These are phyloP conservation scores for Handroanthus guayacan DNA, from an alignment of 257 asterid genomes.

Conservation along the genomic window DNA sequence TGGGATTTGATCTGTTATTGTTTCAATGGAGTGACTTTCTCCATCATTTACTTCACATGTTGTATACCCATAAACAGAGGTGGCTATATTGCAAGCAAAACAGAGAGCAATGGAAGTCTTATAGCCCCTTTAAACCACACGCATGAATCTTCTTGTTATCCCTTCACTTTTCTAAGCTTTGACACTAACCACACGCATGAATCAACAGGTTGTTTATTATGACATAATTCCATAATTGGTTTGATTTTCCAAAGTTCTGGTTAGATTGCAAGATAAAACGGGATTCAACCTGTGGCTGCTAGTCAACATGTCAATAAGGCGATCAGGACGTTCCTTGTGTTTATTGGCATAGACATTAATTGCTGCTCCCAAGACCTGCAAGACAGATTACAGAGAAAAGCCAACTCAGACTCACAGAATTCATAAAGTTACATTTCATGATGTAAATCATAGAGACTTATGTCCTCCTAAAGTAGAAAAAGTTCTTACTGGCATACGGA, in stretches of 20 bases:
- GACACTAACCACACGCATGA: conserved; percentile 13
- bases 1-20: too few relatives aligned
- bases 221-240: conserved; percentile 13
- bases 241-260: background rate
- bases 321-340: conserved; percentile 98
- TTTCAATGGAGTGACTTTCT: too few relatives aligned
- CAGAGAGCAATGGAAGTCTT: too few relatives aligned
- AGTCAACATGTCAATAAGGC: conserved; percentile 97
- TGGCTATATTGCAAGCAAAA: too few relatives aligned
- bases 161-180: too few relatives aligned
- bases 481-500: background rate
- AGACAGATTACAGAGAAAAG: conserved; percentile 20
- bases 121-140: too few relatives aligned
- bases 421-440: conserved; percentile 21
- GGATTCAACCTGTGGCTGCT: conserved; percentile 83
- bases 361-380: conserved; percentile 96
- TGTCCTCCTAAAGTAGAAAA: conserved; percentile 15
- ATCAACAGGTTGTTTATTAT: conserved; percentile 15
- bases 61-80: too few relatives aligned
- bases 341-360: conserved; percentile 95
- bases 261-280: background rate
- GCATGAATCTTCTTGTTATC: too few relatives aligned
- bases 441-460: background rate
- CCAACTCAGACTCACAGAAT: conserved; percentile 5
- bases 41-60: too few relatives aligned